Evolutionary conservation across 805 yeast genomes (phyloP).

Genomic region (Wickerhamomyces chaumierensis): DNA sequence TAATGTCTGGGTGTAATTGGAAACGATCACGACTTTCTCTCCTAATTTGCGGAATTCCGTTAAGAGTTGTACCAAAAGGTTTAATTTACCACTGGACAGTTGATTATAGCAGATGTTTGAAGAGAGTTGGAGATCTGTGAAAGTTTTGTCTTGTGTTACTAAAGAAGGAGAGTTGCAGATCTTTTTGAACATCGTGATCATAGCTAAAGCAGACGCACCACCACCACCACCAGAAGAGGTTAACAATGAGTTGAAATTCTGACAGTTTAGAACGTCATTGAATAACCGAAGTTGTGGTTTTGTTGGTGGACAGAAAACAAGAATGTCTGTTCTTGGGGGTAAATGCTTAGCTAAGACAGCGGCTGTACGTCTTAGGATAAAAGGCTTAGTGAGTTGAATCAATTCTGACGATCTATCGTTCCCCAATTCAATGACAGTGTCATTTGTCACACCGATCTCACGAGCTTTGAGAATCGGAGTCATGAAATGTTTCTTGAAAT

Average conservation of each 20-base stretch:
- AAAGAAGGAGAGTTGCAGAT: slow-evolving; percentile 76
- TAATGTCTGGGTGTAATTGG: slow-evolving; percentile 80
- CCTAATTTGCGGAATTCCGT: slow-evolving; percentile 16
- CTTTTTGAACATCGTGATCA: slow-evolving; percentile 68
- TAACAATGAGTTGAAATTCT: slow-evolving; percentile 18
- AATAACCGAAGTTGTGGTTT: slow-evolving; percentile 45
- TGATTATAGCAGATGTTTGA: slow-evolving; percentile 5
- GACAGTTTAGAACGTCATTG: slow-evolving; percentile 28
- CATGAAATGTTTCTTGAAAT: slow-evolving; percentile 51
- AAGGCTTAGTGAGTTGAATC: slow-evolving; percentile 48
- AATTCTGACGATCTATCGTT: slow-evolving; percentile 51
- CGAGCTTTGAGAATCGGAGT: slow-evolving; percentile 65
- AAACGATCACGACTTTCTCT: slow-evolving; percentile 79
- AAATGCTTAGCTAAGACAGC: slow-evolving; percentile 40
- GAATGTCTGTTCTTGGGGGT: slow-evolving; percentile 65
- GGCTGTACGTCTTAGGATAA: slow-evolving; percentile 66
- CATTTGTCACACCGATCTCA: slow-evolving; percentile 31
- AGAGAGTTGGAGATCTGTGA: slow-evolving; percentile 13
- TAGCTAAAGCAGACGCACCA: slow-evolving; percentile 39
- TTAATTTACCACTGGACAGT: slow-evolving; percentile 46
- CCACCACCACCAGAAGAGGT: slow-evolving; percentile 2
- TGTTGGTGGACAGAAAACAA: slow-evolving; percentile 74
- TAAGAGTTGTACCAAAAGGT: slow-evolving; percentile 45
- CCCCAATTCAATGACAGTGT: slow-evolving; percentile 41
- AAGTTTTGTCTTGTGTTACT: slow-evolving; percentile 37